Base-by-base conservation (phyloP, 257 asterid species). In the Penstemon davidsonii region DNA sequence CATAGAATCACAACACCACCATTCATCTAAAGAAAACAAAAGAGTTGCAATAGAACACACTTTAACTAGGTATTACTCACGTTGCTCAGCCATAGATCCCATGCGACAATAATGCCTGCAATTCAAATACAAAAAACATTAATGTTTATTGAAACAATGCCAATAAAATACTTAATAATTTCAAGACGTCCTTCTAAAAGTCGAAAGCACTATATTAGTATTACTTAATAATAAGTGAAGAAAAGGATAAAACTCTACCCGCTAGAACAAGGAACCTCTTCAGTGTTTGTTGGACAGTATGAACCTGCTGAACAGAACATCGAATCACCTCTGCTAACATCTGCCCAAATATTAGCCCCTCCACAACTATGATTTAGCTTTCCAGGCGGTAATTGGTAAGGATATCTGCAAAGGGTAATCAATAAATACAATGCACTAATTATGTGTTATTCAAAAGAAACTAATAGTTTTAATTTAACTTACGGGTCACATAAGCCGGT, bases 261-360 rank as follows among this genome's bases (percentile, higher is more conserved):
- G 69, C 78, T 82, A 66, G 82, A 62, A 70, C 98, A 93, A 64
- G 91, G 77, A 57, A 40, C 64, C 77, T 88, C 79, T 62, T 86
- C 78, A 15, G 83, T 80, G 70, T 64, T 86, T 0, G 96, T 64
- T 60, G 97, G 99, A 79, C 99, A 93, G 66, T 82, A 83, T 3
- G 96, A 93, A 67, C 99, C 99, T 1, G 97, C 96, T 3, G 97
- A 75, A 66, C 98, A 93, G 78, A 93, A 90, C 84, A 90, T 78
- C 11, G 87, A 75, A 57, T 78, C 75, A 47, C 95, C 83, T 70
- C 90, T 78, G 75, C 86, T 64, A 37, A 87, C 89, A 79, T 90
- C 97, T 51, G 97, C 87, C 98, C 98, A 93, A 37, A 79, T 56
- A 77, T 93, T 82, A 66, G 98, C 98, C 68, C 96, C 97, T 61